Conservation (phyloP, 345 rosid species). For the Adansonia digitata region DNA sequence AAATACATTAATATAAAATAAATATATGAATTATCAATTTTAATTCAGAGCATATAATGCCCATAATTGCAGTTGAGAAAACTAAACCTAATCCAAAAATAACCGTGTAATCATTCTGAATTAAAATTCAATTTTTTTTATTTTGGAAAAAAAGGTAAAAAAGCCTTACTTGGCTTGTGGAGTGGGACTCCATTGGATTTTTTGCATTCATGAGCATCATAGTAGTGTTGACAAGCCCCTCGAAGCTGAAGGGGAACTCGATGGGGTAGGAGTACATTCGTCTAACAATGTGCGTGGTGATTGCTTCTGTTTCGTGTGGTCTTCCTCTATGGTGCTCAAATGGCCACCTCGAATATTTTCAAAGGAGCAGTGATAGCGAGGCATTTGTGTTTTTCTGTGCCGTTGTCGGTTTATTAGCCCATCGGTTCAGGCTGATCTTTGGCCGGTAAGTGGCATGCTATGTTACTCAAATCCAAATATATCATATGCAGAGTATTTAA, state of each 20-base stretch:
- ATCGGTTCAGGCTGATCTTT: neutral
- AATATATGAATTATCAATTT: too few species aligned
- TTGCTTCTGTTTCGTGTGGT: slow-evolving; percentile 12
- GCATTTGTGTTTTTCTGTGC: slow-evolving; percentile 3
- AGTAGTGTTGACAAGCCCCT: neutral
- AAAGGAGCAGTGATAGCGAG: slow-evolving; percentile 7
- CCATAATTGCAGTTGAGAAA: too few species aligned
- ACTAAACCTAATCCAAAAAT: too few species aligned
- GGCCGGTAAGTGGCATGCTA: neutral
- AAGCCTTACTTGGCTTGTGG: slow-evolving; percentile 12
- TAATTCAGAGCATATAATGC: too few species aligned
- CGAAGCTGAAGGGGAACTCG: neutral
- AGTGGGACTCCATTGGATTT: slow-evolving; percentile 11
- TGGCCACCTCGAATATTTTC: neutral
- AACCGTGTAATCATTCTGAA: too few species aligned
- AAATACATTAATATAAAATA: too few species aligned
- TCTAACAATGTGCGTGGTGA: slow-evolving; percentile 8
- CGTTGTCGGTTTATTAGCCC: slow-evolving; percentile 4
- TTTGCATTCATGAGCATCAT: slow-evolving; percentile 12
- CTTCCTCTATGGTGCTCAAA: slow-evolving; percentile 12
- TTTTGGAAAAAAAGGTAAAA: too few species aligned
- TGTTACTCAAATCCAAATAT: too few species aligned
- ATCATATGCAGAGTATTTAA: too few species aligned
- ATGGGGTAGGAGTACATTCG: slow-evolving; percentile 3
- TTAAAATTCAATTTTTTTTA: too few species aligned